Conservation (phyloP, 2,329 filamentous ascomycete species). For the Nothopassalora personata region DNA sequence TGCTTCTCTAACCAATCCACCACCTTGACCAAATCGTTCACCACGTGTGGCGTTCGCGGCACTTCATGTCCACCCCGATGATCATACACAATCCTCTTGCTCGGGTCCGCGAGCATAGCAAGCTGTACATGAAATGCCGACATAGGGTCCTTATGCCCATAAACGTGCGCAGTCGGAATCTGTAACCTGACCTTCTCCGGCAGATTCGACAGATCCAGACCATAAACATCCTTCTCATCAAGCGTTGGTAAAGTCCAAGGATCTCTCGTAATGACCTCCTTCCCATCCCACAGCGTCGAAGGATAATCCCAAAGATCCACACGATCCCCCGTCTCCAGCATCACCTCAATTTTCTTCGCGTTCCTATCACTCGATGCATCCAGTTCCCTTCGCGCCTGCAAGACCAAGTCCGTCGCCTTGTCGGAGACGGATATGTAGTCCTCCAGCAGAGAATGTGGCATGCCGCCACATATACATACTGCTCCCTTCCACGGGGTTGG, state of each 20-base stretch:
- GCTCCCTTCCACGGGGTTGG: background rate
- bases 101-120: background rate
- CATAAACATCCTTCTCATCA: background rate
- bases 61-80: background rate
- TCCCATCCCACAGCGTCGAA: background rate
- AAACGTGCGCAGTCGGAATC: background rate
- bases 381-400: background rate
- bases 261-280: background rate
- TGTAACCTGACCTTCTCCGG: background rate
- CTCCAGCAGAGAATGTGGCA: background rate
- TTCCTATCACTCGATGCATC: background rate
- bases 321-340: background rate
- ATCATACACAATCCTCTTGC: background rate
- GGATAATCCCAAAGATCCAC: background rate
- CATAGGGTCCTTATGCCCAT: background rate
- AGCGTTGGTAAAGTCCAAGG: background rate
- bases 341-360: background rate
- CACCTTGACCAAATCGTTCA: background rate
- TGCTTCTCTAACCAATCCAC: background rate
- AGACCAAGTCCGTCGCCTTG: background rate
- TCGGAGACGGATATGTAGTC: background rate
- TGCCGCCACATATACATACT: background rate
- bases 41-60: background rate
- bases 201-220: background rate
- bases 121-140: background rate